Evolutionary conservation across 2,329 filamentous ascomycete genomes (phyloP).

Genomic region (Dactylellina cionopaga): DNA sequence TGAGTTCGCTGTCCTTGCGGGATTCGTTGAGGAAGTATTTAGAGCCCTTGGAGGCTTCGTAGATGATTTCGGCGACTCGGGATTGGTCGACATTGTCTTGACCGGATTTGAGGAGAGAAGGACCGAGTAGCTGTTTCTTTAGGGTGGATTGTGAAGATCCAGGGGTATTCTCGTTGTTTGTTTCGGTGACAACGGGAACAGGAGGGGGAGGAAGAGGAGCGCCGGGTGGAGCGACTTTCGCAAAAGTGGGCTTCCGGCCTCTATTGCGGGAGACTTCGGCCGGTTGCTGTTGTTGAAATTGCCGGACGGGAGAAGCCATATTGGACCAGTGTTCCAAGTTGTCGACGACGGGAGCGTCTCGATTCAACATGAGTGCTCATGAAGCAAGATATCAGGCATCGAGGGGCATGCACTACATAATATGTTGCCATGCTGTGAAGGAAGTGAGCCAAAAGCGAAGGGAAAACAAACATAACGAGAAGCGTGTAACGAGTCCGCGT

Average conservation of each 20-base stretch:
- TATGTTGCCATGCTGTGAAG: neutral
- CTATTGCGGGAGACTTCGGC: constrained; percentile 25
- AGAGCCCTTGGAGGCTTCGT: constrained; percentile 93
- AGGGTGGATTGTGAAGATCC: constrained; percentile 37
- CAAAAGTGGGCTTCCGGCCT: constrained; percentile 36
- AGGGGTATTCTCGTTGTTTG: constrained; percentile 12
- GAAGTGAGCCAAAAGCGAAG: neutral
- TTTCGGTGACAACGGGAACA: neutral
- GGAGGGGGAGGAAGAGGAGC: neutral
- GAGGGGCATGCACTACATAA: constrained; percentile 7
- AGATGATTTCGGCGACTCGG: constrained; percentile 92
- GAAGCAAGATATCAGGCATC: constrained; percentile 2
- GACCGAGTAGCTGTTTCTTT: constrained; percentile 72
- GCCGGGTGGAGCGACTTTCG: constrained; percentile 1
- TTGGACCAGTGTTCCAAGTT: neutral
- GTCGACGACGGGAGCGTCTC: neutral
- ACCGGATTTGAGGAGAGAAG: constrained; percentile 90
- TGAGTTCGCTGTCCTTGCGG: constrained; percentile 79
- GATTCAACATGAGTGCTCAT: constrained; percentile 6
- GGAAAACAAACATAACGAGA: constrained; percentile 20
- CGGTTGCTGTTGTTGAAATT: neutral
- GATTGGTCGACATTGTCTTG: constrained; percentile 89
- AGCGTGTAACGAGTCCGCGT: constrained; percentile 25
- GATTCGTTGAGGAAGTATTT: constrained; percentile 97
- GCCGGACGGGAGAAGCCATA: neutral